phyloP scores from a whole-genome alignment of 2,329 filamentous ascomycete genomes.

The Graphiopsis chlorocephala region DNA sequence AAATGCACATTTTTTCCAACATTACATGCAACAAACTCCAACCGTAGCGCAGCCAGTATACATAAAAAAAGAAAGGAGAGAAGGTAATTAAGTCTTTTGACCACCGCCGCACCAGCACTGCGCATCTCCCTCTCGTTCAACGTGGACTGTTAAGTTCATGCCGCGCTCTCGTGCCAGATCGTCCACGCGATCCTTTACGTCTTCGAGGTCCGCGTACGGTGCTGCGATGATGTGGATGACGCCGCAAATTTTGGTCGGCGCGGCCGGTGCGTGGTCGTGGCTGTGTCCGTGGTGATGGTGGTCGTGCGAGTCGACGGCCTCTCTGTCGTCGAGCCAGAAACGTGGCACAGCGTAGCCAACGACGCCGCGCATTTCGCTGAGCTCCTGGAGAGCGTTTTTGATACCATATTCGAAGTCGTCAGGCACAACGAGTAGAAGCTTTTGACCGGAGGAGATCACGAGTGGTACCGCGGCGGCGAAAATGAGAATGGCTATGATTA shows the following conservation, averaged over 20 bases:
- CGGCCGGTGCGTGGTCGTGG: conserved; percentile 25
- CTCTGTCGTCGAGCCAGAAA: conserved; percentile 84
- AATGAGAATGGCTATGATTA: conserved; percentile 88
- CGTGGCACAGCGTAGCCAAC: conserved; percentile 81
- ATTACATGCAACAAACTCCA: not conserved
- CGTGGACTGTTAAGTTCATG: conserved; percentile 82
- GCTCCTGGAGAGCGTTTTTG: conserved; percentile 78
- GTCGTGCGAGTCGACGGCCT: conserved; percentile 27
- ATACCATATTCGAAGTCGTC: conserved; percentile 83
- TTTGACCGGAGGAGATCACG: conserved; percentile 78
- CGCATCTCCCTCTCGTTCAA: conserved; percentile 77
- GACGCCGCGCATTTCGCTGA: conserved; percentile 79
- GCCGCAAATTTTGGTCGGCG: conserved; percentile 61
- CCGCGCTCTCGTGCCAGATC: conserved; percentile 67
- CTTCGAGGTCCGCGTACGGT: conserved; percentile 70
- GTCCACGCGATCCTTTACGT: conserved; percentile 74
- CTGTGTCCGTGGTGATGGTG: conserved; percentile 35
- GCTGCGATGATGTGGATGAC: conserved; percentile 83
- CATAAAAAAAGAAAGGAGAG: not conserved
- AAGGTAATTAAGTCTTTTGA: conserved; percentile 1
- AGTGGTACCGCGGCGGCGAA: conserved; percentile 88
- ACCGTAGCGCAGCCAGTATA: not conserved
- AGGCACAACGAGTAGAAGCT: conserved; percentile 79
- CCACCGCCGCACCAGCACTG: conserved; percentile 62
- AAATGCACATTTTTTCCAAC: not conserved